These are phyloP conservation scores for Claviceps humidiphila DNA, from an alignment of 2,329 filamentous ascomycete genomes.

Conservation along the genomic window DNA sequence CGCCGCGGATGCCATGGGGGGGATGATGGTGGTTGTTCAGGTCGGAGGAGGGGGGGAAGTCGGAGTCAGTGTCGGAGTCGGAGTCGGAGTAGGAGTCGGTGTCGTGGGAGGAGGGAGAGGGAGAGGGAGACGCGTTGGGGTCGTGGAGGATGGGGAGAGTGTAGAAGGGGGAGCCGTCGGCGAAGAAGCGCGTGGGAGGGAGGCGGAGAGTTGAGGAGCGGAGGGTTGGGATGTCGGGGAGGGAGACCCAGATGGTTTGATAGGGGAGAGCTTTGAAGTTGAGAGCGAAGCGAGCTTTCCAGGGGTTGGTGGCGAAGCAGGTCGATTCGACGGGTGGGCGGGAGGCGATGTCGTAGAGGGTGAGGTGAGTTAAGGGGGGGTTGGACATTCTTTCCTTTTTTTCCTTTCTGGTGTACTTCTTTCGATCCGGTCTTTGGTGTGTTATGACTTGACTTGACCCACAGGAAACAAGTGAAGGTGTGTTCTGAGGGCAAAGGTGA, in stretches of 20 bases:
- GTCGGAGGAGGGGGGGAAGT: too few species aligned
- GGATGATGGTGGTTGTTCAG: too few species aligned
- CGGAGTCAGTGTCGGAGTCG: not conserved
- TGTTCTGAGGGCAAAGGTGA: too few species aligned
- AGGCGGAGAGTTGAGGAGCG: conserved; percentile 30
- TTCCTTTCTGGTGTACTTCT: not conserved
- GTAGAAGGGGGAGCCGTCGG: conserved; percentile 43
- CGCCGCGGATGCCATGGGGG: not conserved
- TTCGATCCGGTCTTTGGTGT: not conserved
- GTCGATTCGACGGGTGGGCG: conserved; percentile 15
- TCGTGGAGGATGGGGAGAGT: conserved; percentile 47
- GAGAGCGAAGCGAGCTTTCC: conserved; percentile 23
- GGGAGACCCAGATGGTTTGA: conserved; percentile 32
- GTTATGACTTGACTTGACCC: not conserved
- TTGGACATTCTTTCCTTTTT: not conserved
- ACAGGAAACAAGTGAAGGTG: too few species aligned
- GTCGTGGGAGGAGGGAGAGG: not conserved
- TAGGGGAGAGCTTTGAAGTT: conserved; percentile 27
- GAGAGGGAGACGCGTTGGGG: conserved; percentile 6
- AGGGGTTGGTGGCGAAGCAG: conserved; percentile 18
- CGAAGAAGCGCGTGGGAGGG: conserved; percentile 37
- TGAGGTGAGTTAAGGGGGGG: not conserved
- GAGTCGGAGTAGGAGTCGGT: conserved; percentile 12
- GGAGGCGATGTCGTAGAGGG: conserved; percentile 30
- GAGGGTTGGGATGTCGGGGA: conserved; percentile 36